A percentile compares a stretch with the other conserved stretches of the same genome.
These are phyloP conservation scores for Hylodesmum podocarpum DNA, from an alignment of 306 rosid genomes.

Conservation along the genomic window DNA sequence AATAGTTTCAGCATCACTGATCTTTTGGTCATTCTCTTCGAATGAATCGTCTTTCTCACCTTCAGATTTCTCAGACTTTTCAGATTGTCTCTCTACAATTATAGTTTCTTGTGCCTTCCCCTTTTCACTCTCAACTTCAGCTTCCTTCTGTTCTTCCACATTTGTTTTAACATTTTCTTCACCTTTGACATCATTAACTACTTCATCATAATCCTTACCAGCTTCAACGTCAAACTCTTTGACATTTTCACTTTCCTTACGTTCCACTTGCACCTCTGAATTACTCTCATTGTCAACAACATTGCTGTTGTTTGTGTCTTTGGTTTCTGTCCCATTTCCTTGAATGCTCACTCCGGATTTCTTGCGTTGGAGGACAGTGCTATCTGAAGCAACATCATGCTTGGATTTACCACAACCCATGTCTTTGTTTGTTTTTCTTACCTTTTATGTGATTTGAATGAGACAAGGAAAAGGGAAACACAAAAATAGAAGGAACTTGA, in stretches of 20 bases:
- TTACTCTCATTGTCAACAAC: not conserved
- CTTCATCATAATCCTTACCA: not conserved
- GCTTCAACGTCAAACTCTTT: slow-evolving; percentile 16
- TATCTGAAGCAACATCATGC: slow-evolving; percentile 58
- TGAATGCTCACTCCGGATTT: slow-evolving; percentile 33
- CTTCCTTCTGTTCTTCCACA: not conserved
- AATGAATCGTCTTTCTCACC: slow-evolving; percentile 28
- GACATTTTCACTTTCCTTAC: slow-evolving; percentile 21
- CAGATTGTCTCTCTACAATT: slow-evolving; percentile 7
- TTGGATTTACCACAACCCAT: slow-evolving; percentile 95
- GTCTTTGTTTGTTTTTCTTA: not conserved
- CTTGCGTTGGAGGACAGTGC: slow-evolving; percentile 51
- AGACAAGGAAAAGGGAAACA: no score
- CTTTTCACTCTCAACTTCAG: slow-evolving; percentile 9
- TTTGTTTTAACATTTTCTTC: slow-evolving; percentile 12
- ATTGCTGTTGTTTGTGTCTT: not conserved
- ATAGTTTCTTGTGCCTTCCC: slow-evolving; percentile 28
- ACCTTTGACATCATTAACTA: slow-evolving; percentile 19
- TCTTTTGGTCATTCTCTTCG: slow-evolving; percentile 23
- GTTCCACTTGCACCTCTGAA: slow-evolving; percentile 4
- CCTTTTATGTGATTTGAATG: no score
- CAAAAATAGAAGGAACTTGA: no score
- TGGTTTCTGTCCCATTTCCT: slow-evolving; percentile 17
- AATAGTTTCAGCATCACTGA: not conserved
- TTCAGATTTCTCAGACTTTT: slow-evolving; percentile 33